These are phyloP conservation scores for Serendipita indica DNA, from an alignment of 768 basidiomycete species.

Conservation along the genomic window DNA sequence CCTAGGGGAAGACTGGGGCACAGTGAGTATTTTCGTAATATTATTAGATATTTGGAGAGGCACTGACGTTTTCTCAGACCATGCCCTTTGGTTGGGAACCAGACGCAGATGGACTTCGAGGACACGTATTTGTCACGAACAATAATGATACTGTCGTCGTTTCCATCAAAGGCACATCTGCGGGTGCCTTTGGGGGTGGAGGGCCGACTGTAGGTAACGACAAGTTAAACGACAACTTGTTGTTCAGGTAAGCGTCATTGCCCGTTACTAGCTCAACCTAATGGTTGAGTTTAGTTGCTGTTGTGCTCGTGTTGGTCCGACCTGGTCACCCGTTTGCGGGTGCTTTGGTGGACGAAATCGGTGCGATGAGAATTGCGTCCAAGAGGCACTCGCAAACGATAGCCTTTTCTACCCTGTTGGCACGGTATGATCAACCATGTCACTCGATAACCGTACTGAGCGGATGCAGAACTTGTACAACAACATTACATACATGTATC, in stretches of 20 bases:
- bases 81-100: slow-evolving; percentile 83
- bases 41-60: not conserved
- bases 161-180: slow-evolving; percentile 87
- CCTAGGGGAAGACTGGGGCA: slow-evolving; percentile 46
- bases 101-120: slow-evolving; percentile 77
- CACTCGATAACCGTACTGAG: slow-evolving; percentile 9
- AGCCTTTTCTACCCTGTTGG: slow-evolving; percentile 81
- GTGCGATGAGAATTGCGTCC: slow-evolving; percentile 71
- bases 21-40: slow-evolving; percentile 25
- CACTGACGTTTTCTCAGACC: slow-evolving; percentile 25
- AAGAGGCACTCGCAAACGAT: slow-evolving; percentile 61
- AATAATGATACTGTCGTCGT: slow-evolving; percentile 80
- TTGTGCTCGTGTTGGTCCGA: slow-evolving; percentile 86
- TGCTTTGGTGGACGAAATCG: slow-evolving; percentile 63
- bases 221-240: slow-evolving; percentile 87
- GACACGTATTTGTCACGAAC: slow-evolving; percentile 74
- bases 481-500: slow-evolving; percentile 83
- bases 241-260: slow-evolving; percentile 41
- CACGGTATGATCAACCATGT: slow-evolving; percentile 35
- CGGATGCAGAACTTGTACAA: slow-evolving; percentile 69
- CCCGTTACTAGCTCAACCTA: slow-evolving; percentile 22
- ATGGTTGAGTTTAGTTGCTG: slow-evolving; percentile 48
- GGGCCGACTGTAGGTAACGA: slow-evolving; percentile 80
- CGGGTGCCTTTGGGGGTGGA: slow-evolving; percentile 47
- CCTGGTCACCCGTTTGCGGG: slow-evolving; percentile 85